phyloP scores from a whole-genome alignment of 2,329 filamentous ascomycete species.

The Boeremia exigua region DNA sequence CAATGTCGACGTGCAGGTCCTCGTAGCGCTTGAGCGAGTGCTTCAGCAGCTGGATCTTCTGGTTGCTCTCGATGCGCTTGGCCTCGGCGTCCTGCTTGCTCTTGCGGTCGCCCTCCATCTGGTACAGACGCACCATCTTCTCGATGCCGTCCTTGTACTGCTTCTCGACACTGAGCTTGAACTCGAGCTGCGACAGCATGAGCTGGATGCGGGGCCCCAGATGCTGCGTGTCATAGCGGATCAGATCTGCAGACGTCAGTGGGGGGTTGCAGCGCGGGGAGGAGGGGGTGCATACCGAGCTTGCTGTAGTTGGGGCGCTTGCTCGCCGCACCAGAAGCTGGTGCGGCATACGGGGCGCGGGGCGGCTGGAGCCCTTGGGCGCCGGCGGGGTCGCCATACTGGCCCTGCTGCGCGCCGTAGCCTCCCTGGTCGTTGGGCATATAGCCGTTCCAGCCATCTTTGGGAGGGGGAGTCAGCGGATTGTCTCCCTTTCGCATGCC shows the following conservation, averaged over 20 bases:
- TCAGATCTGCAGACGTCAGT: constrained; percentile 71
- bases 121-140: constrained; percentile 98
- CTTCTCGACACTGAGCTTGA: constrained; percentile 98
- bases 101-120: constrained; percentile 96
- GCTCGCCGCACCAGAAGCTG: constrained; percentile 71
- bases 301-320: constrained; percentile 89
- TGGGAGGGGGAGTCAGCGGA: constrained; percentile 68
- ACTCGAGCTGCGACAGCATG: constrained; percentile 98
- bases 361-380: constrained; percentile 80
- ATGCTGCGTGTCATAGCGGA: constrained; percentile 97
- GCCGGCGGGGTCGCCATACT: constrained; percentile 66
- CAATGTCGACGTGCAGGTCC: constrained; percentile 93
- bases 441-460: constrained; percentile 65
- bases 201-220: constrained; percentile 97
- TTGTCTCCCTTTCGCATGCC: constrained; percentile 45
- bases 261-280: not conserved
- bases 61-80: constrained; percentile 89
- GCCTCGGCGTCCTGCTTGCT: constrained; percentile 92
- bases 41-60: constrained; percentile 95
- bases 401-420: constrained; percentile 61
- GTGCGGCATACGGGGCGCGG: constrained; percentile 77
- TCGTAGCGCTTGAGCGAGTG: constrained; percentile 97
- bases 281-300: constrained; percentile 68
- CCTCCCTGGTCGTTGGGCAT: constrained; percentile 63
- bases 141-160: constrained; percentile 99